Percentiles rank a stretch among this genome's conserved stretches.
Evolutionary conservation across 352 stramenopile genomes (phyloP).

Genomic region (Thalassiosira allenii): DNA sequence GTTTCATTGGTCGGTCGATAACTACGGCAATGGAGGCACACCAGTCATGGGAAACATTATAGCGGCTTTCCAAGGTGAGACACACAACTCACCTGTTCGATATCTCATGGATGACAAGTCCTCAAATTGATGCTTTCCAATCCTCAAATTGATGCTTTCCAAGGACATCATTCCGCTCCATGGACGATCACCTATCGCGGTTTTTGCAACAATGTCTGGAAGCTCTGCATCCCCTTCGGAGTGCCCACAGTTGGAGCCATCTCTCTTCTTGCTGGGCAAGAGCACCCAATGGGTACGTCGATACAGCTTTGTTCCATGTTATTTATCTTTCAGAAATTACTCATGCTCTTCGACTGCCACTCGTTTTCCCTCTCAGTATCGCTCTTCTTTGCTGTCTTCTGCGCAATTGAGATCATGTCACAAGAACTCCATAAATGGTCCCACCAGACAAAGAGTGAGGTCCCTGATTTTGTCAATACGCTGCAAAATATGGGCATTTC

Average conservation of each 20-base stretch:
- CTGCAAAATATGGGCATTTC: constrained; percentile 73
- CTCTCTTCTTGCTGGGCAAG: constrained; percentile 48
- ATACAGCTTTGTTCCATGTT: not conserved
- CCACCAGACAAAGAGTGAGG: constrained; percentile 76
- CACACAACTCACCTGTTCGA: too few species aligned
- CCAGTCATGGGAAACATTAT: constrained; percentile 86
- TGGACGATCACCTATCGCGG: constrained; percentile 86
- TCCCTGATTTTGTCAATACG: constrained; percentile 62
- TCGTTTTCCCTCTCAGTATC: constrained; percentile 36
- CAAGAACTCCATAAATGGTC: constrained; percentile 87
- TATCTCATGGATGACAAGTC: too few species aligned
- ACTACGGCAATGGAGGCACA: constrained; percentile 85
- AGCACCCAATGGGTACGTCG: constrained; percentile 54
- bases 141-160: constrained; percentile 59
- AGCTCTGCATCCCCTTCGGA: constrained; percentile 84
- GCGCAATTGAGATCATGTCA: constrained; percentile 79
- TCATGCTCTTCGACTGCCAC: not conserved
- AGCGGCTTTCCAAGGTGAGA: constrained; percentile 82
- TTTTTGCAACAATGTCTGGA: constrained; percentile 87
- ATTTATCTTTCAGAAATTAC: too few species aligned
- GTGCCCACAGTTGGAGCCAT: constrained; percentile 71
- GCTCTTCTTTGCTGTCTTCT: constrained; percentile 81
- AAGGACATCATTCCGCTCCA: constrained; percentile 85
- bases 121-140: too few species aligned
- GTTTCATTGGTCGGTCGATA: constrained; percentile 85